Base-by-base conservation (phyloP, 352 stramenopile species). In the Aphanomyces euteiches region DNA sequence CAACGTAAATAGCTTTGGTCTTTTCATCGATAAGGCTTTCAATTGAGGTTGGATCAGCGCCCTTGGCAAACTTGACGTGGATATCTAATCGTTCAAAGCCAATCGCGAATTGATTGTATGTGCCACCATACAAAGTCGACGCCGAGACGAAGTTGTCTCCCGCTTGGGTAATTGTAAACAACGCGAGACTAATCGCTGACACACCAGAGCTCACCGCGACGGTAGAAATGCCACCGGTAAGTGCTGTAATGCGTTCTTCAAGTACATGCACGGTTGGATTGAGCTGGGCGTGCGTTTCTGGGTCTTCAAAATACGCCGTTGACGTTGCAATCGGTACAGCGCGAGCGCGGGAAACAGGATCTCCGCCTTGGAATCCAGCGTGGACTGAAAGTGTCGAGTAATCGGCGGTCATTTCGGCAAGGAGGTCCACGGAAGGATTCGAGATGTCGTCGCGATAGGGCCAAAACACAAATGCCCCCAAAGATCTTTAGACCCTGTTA, bases 81-180 rank as follows among this genome's bases (percentile, higher is more conserved):
- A 98, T 97, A 73, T 81, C 90, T 70, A 98, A 92, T 56, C 89
- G 93, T 21, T 87, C 81, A 67, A 97, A 96, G 38, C 93, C 96
- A 73, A 97, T 86, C 47, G 90, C 84, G 74, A 97, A 97, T 73
- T 97, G 97, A 59, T 90, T 91, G 80, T 98, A 96, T 17, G 95
- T 98, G 67, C 95, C 95, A 61, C 94, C 95, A 79, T 98, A 98
- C 34, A 96, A 92, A 78, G 96, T 94, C 75, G 98, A 92, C 58
- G 96, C 98, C 77, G 95, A 95, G 59, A 98, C 78, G 74, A 97
- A 96, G 77, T 98, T 90, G 84, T 98, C 94, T 50, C 96, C 96
- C 6, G 80, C 75, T 82, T 92, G 60, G 82, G 84, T 85, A 83
- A 93, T 66, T 40, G 83, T 98, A 74, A 84, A 88, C 77, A 90